These are phyloP conservation scores for Penicillium canariense DNA, from an alignment of 495 filamentous ascomycete species.

Conservation along the genomic window DNA sequence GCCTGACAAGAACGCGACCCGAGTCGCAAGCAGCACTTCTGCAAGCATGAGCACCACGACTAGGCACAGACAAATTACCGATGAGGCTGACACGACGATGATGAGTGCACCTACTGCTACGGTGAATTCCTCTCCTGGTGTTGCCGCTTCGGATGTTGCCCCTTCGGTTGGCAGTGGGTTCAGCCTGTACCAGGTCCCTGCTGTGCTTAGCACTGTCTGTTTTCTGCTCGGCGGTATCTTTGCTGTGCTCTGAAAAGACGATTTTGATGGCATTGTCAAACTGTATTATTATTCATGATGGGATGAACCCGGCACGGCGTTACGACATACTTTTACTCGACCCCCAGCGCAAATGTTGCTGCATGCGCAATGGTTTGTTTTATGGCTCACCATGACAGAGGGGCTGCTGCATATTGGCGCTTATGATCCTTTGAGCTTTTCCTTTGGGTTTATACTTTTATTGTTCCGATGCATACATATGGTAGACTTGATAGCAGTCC, in stretches of 20 bases:
- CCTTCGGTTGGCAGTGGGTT: slow-evolving; percentile 18
- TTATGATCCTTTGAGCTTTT: slow-evolving; percentile 11
- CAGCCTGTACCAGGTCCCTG: slow-evolving; percentile 5
- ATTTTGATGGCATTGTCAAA: slow-evolving; percentile 2
- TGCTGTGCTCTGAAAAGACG: slow-evolving; percentile 16
- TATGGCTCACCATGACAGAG: slow-evolving; percentile 8
- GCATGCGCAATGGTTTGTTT: slow-evolving; percentile 16
- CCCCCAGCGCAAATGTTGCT: slow-evolving; percentile 2
- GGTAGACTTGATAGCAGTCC: not conserved
- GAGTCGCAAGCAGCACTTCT: slow-evolving; percentile 5
- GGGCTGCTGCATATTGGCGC: slow-evolving; percentile 21
- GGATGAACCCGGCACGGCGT: slow-evolving; percentile 20
- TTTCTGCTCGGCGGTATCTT: slow-evolving; percentile 18
- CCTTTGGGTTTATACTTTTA: slow-evolving; percentile 16
- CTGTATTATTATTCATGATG: slow-evolving; percentile 30
- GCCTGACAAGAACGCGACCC: slow-evolving; percentile 4
- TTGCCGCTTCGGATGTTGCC: slow-evolving; percentile 18
- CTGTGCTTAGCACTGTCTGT: slow-evolving; percentile 18
- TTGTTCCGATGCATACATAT: slow-evolving; percentile 8
- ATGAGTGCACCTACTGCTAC: slow-evolving; percentile 1
- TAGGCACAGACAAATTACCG: not conserved
- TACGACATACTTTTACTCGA: slow-evolving; percentile 15
- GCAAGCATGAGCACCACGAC: slow-evolving; percentile 2
- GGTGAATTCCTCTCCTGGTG: not conserved
- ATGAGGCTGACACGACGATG: not conserved